Base-by-base conservation (phyloP, 257 asterid genomes). In the Asclepias syriaca region DNA sequence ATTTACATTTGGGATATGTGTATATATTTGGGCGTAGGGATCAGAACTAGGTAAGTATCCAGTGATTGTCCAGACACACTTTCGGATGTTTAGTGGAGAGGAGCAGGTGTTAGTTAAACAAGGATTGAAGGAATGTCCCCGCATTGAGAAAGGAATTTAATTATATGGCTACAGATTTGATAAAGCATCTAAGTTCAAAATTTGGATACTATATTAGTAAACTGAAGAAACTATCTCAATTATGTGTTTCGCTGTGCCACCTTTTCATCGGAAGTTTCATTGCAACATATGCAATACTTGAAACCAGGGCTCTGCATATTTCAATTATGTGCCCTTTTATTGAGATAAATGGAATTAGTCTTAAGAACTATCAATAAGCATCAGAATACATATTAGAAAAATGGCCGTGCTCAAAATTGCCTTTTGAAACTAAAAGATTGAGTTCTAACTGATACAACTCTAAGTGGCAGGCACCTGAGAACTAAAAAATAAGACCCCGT, bases 331-430 rank as follows among this genome's bases (percentile, higher is more conserved):
- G 56, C 6, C 5, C 24, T 54, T 19, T 19, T 9, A 24, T 1
- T n/a, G 8, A n/a, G 10, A 56, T 15, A 2, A 16, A 57, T 57
- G 34, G 34, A 2, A 56, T 9, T 8, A 8, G 32, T 58, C 66
- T 32, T 8, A 22, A 32, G 12, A 60, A 32, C 15, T 61, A 16
- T 27, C 40, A 32, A 16, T 15, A 4, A 3, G 13, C 22, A 61
- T 5, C 6, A 34, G 18, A 29, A 15, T 7, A 29, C 15, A 65
- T 16, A 57, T 8, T 8, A 63, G 29, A 29, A 67, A 45, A 68
- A 48, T 14, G 37, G 53, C 64, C 48, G 56, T 21, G 0, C 53
- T 59, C 74, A 75, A 68, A 75, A 75, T 59, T 60, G 48, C 59
- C 59, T 57, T 46, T 8, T 39, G 22, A 39, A 18, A 34, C 34